Conservation (phyloP, 2,329 filamentous ascomycete species). For the Aureobasidium sp. region DNA sequence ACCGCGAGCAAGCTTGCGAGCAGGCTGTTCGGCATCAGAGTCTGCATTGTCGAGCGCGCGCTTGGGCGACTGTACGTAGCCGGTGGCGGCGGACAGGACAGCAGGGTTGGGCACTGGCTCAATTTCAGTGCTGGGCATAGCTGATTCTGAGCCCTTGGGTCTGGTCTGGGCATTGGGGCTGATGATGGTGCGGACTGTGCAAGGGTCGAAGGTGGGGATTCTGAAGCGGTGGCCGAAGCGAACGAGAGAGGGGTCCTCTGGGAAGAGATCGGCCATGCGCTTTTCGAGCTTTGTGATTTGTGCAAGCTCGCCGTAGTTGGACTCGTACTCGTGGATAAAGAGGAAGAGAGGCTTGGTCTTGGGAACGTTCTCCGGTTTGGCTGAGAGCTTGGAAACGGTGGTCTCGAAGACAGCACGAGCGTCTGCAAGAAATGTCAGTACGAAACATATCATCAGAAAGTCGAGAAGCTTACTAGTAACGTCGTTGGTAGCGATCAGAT, state of each 20-base stretch:
- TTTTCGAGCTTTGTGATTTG: conserved; percentile 87
- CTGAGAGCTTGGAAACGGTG: conserved; percentile 70
- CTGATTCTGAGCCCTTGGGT: conserved; percentile 24
- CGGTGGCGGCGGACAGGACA: conserved; percentile 21
- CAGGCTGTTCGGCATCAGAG: conserved; percentile 59
- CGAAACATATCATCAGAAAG: conserved; percentile 11
- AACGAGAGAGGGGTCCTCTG: conserved; percentile 67
- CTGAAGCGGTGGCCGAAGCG: conserved; percentile 72
- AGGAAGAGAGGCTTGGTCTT: conserved; percentile 79
- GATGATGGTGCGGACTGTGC: conserved; percentile 70
- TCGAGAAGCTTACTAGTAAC: conserved; percentile 64
- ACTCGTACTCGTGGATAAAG: conserved; percentile 94
- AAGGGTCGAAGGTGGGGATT: conserved; percentile 65
- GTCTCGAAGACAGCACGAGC: conserved; percentile 94
- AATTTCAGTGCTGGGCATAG: conserved; percentile 11
- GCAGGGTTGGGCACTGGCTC: conserved; percentile 9
- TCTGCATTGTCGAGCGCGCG: conserved; percentile 51
- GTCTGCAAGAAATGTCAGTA: conserved; percentile 45
- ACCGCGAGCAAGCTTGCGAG: conserved; percentile 79
- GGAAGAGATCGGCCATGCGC: conserved; percentile 89
- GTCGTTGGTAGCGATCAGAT: conserved; percentile 84
- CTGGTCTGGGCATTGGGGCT: conserved; percentile 73
- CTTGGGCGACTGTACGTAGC: conserved; percentile 35
- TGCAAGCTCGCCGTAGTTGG: conserved; percentile 81
- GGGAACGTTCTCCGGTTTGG: conserved; percentile 62